phyloP scores from a whole-genome alignment of 306 rosid species.

The Betula pendula region DNA sequence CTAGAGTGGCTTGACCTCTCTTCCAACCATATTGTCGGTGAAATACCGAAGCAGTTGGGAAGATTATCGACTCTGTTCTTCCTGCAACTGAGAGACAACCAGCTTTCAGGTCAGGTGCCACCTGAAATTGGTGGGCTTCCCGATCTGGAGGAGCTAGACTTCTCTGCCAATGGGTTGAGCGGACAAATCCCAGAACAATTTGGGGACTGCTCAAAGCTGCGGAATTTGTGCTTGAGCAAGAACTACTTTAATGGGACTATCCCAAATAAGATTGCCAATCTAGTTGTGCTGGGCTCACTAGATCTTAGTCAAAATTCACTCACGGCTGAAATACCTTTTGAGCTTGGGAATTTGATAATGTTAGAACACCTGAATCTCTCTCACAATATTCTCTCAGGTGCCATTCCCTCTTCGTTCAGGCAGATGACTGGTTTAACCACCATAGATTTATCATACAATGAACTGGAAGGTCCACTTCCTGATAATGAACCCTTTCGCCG shows the following conservation, averaged over 20 bases:
- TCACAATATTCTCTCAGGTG: not conserved
- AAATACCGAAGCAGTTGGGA: not conserved
- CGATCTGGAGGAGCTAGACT: not conserved
- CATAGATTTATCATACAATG: conserved; percentile 1
- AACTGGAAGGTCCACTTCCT: conserved; percentile 3
- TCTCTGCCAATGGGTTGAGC: not conserved
- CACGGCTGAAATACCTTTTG: not conserved
- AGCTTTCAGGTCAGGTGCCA: not conserved
- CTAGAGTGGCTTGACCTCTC: not conserved
- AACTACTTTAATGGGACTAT: not conserved
- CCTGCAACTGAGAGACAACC: not conserved
- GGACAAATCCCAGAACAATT: not conserved
- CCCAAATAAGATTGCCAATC: not conserved
- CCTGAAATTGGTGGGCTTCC: not conserved
- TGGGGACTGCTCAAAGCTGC: not conserved
- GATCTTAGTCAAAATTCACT: not conserved
- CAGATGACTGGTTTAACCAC: not conserved
- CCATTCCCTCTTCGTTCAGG: not conserved
- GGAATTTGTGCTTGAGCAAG: not conserved
- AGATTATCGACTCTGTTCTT: not conserved
- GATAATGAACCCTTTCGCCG: not conserved
- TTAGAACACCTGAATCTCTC: not conserved
- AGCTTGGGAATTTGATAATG: not conserved
- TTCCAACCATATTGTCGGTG: not conserved
- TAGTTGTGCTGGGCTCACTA: not conserved